phyloP scores from a whole-genome alignment of 768 basidiomycete species.

The Rhodotorula kratochvilovae region DNA sequence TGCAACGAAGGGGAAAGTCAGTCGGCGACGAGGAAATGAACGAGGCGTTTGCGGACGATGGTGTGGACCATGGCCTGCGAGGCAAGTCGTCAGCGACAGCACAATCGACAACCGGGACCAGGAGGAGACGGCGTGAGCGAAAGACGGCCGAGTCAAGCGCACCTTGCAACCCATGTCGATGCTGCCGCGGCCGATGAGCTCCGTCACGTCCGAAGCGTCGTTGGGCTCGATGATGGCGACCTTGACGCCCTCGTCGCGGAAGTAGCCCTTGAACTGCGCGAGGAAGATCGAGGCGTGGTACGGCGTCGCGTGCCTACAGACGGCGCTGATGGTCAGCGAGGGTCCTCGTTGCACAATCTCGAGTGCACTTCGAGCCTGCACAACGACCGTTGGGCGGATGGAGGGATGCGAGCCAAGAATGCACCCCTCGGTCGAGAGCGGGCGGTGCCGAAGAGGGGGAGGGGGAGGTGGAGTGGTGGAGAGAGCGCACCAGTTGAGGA shows the following conservation, averaged over 20 bases:
- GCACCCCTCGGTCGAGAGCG: no score
- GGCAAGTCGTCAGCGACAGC: neutral
- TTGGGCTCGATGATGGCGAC: slow-evolving; percentile 33
- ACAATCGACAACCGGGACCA: no score
- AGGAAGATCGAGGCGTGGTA: slow-evolving; percentile 43
- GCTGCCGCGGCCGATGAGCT: slow-evolving; percentile 32
- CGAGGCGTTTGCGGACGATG: slow-evolving; percentile 9
- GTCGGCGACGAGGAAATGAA: no score
- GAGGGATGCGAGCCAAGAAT: no score
- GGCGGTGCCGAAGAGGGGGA: neutral
- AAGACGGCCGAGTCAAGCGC: no score
- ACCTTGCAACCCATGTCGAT: slow-evolving; percentile 40
- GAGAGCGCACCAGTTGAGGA: slow-evolving; percentile 24
- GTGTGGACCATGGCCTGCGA: slow-evolving; percentile 40
- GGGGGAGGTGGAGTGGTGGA: no score
- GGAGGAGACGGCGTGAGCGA: neutral
- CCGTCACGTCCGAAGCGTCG: slow-evolving; percentile 42
- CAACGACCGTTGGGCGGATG: no score
- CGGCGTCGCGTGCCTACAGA: slow-evolving; percentile 33
- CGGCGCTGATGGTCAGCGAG: neutral
- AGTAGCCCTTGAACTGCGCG: slow-evolving; percentile 40
- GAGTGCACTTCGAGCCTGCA: no score
- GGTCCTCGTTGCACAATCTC: no score
- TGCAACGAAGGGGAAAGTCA: neutral
- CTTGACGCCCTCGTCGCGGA: slow-evolving; percentile 40